Percentiles rank a stretch among this genome's conserved stretches.
phyloP scores from a whole-genome alignment of 306 rosid genomes.

The Trifolium repens region DNA sequence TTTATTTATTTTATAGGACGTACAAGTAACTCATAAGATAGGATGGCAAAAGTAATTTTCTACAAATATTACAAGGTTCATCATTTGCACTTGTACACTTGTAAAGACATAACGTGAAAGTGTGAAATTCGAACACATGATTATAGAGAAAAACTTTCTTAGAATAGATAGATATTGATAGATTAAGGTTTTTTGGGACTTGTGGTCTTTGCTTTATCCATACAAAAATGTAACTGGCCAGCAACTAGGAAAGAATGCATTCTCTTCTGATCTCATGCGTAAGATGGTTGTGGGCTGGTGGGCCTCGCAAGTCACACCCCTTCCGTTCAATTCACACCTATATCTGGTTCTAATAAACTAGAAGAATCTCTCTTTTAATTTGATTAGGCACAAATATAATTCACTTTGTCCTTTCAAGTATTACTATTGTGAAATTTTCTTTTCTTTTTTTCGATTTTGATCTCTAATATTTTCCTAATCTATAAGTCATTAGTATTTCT shows the following conservation, averaged over 20 bases:
- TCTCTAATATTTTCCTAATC: too few species aligned
- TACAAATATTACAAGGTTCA: too few species aligned
- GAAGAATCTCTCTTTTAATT: slow-evolving; percentile 33
- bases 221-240: background rate
- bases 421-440: too few species aligned
- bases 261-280: background rate
- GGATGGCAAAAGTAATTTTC: too few species aligned
- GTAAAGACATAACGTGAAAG: too few species aligned
- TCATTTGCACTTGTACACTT: too few species aligned
- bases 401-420: background rate
- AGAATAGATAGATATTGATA: background rate
- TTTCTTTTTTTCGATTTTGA: background rate
- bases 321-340: slow-evolving; percentile 32
- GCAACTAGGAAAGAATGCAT: background rate
- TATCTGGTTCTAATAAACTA: slow-evolving; percentile 26
- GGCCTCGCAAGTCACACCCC: slow-evolving; percentile 20
- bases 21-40: too few species aligned
- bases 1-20: too few species aligned
- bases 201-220: slow-evolving; percentile 9
- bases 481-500: too few species aligned
- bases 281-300: slow-evolving; percentile 28
- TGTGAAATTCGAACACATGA: background rate
- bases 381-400: background rate
- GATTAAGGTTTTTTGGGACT: background rate
- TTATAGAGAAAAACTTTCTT: background rate